Base-by-base conservation (phyloP, 2,329 filamentous ascomycete species). In the Graphilbum fragrans region DNA sequence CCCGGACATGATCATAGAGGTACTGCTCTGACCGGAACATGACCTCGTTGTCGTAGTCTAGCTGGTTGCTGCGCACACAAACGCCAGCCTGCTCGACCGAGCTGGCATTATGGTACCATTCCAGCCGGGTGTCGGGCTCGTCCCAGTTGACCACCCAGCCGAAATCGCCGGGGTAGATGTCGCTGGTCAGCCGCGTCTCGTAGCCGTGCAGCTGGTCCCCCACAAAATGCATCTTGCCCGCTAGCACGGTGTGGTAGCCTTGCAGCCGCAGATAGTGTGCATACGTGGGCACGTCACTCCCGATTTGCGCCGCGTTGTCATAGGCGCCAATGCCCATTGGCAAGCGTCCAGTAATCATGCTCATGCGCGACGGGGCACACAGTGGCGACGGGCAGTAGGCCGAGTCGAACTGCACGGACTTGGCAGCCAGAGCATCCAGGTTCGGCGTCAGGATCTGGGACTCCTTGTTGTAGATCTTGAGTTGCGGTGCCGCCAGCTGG, bases 141-240 rank as follows among this genome's bases (percentile, higher is more conserved):
- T 95, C 88, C 88, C 88, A 95, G 64, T 94, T 88, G 48, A 94
- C 88, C 12, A 82, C 81, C 88, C 88, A 95, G 49, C 88, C 88
- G 56, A 92, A 87, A 56, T 95, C 88, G 44, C 82, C 88, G 1
- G 88, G 88, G 60, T 95, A 95, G 56, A 95, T 94, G 59, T 95
- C 88, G 50, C 82, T 85, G n/a, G 88, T 95, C 54, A 95, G 70
- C 43, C 88, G 78, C 54, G 86, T 82, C 66, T 95, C 88, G 55
- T 94, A 95, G 23, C 88, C 88, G 58, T 95, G 88, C 45, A 95
- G 70, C 64, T 95, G 88, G 58, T 95, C 88, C 27, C 88, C 88
- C 41, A 93, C 83, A 58, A 95, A 95, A 63, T 95, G 88, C 88
- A 95, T 95, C 72, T 95, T 95, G 47, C 88, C 88, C 5, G 88